Base-by-base conservation (phyloP, 352 stramenopile species). In the Thraustochytrium striatum region DNA sequence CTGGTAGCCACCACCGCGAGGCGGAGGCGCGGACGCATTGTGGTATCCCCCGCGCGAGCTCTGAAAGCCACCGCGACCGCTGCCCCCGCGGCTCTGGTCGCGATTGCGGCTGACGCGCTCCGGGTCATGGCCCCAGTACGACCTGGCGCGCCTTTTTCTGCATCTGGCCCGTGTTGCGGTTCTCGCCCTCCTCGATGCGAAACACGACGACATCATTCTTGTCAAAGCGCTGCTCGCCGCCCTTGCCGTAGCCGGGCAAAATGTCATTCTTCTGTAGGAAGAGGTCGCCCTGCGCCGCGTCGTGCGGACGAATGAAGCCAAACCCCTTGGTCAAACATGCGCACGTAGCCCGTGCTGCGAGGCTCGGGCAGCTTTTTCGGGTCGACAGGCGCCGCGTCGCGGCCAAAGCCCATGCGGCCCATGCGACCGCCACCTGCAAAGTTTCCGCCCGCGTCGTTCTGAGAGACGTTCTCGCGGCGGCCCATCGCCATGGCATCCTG, bases 231-330 rank as follows among this genome's bases (percentile, higher is more conserved):
- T 80, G 70, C 70, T 80, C 39, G 28, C 70, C 70, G 33, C 79
- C 28, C 58, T 57, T 69, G 39, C 70, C 70, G 33, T 61, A 80
- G n/a, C 70, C 70, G 7, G 21, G 70, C 11, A 72, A 13, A 62
- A 80, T 80, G 41, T 80, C 70, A n/a, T 69, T 58, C 32, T 35
- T 28, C 32, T 70, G 58, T 7, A 30, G 28, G 25, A 75, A 80
- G 32, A 80, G 33, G 33, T 80, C 70, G 11, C 57, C 33, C 28
- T 61, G 58, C 16, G 3, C n/a, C 8, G 70, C 33, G 33, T 80
- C 70, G 47, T 80, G 43, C 7, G 70, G 55, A 28, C 43, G 79
- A 38, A 80, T 81, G 28, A 80, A 80, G n/a, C 70, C 70, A 81
- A 58, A 80, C 19, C 55, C 55, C 25, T 80, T 80, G 25, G 30